Percentiles rank a stretch among this genome's conserved stretches.
These are phyloP conservation scores for Erodium texanum DNA, from an alignment of 441 rosid species.

Conservation along the genomic window DNA sequence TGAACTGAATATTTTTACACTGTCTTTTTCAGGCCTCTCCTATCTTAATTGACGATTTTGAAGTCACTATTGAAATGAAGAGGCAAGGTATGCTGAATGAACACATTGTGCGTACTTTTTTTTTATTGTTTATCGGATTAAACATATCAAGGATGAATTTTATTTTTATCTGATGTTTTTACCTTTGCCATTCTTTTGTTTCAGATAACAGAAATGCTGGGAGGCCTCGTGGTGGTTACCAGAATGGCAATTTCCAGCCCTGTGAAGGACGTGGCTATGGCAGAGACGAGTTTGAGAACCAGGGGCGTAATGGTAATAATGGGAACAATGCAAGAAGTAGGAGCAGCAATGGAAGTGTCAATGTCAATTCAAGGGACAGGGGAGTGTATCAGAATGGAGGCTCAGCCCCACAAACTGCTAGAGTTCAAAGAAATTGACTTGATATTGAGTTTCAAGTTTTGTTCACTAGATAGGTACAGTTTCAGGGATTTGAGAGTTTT, in stretches of 20 bases:
- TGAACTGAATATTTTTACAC: background rate
- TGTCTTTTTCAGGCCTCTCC: constrained; percentile 37
- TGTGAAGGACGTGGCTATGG: constrained; percentile 28
- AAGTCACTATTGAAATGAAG: constrained; percentile 54
- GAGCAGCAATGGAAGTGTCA: background rate
- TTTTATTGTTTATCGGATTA: background rate
- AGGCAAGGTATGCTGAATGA: constrained; percentile 41
- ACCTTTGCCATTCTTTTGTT: background rate
- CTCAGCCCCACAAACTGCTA: background rate
- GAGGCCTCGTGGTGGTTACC: constrained; percentile 31
- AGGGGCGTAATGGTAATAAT: constrained; percentile 30
- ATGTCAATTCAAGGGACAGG: constrained; percentile 6
- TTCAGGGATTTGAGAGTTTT: background rate
- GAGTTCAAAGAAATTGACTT: background rate
- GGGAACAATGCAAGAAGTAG: background rate
- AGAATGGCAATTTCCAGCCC: constrained; percentile 35
- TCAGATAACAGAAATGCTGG: constrained; percentile 34
- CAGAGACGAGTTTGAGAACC: background rate
- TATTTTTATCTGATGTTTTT: too few relatives aligned
- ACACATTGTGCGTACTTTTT: too few relatives aligned
- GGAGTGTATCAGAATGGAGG: constrained; percentile 35
- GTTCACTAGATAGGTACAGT: background rate
- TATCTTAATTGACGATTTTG: constrained; percentile 40
- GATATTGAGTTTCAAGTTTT: background rate
- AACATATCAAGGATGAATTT: background rate